phyloP scores from a whole-genome alignment of 176 grass and related monocot genomes.

The Oropetium thomaeum region DNA sequence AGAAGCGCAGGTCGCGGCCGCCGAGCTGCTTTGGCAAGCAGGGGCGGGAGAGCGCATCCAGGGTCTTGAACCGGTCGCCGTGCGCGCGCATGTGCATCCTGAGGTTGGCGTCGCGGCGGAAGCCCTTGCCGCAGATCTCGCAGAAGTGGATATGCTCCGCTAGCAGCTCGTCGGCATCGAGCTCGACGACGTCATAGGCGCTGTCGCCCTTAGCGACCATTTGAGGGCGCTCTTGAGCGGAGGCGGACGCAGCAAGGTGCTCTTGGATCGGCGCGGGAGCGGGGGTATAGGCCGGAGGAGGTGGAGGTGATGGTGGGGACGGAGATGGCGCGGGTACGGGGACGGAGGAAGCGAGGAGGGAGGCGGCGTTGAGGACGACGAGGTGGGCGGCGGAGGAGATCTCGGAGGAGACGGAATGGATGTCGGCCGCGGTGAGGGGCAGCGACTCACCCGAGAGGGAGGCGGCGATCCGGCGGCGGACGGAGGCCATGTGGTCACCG shows the following conservation, averaged over 20 bases:
- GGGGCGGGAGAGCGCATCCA: conserved; percentile 84
- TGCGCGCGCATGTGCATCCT: conserved; percentile 99
- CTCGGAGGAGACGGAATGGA: conserved; percentile 72
- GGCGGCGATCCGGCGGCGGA: conserved; percentile 40
- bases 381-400: conserved; percentile 73
- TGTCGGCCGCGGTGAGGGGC: conserved; percentile 41
- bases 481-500: conserved; percentile 44
- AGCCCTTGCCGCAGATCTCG: conserved; percentile 93
- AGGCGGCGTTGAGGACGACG: conserved; percentile 74
- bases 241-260: conserved; percentile 1
- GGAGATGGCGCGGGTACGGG: conserved; percentile 5
- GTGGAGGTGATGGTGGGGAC: not conserved
- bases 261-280: conserved; percentile 31
- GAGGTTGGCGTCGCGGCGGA: conserved; percentile 96
- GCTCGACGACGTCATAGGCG: conserved; percentile 76
- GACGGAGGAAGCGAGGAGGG: conserved; percentile 66
- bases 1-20: conserved; percentile 63
- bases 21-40: conserved; percentile 29
- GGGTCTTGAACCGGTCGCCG: conserved; percentile 92
- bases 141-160: conserved; percentile 91
- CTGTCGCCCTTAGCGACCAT: conserved; percentile 39
- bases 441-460: conserved; percentile 38
- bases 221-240: conserved; percentile 8
- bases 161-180: conserved; percentile 76
- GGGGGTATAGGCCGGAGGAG: not conserved